Evolutionary conservation across 2,329 filamentous ascomycete species (phyloP).

Genomic region (Elsinoe perseae): DNA sequence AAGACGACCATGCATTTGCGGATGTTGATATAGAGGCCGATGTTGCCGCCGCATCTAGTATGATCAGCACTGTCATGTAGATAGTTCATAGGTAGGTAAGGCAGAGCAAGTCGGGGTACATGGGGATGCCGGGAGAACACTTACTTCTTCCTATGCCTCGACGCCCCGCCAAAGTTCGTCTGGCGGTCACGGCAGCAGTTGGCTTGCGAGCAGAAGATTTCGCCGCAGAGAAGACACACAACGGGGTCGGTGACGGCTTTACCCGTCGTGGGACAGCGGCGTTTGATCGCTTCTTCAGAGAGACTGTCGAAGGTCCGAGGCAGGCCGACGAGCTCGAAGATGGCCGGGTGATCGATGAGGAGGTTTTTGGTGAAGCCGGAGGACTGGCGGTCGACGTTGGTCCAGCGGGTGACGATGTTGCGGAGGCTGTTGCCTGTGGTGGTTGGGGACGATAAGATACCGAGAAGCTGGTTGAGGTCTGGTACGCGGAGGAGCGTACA

Average conservation of each 20-base stretch:
- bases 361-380: conserved; percentile 34
- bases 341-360: conserved; percentile 69
- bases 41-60: conserved; percentile 63
- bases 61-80: conserved; percentile 30
- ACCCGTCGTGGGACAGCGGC: conserved; percentile 78
- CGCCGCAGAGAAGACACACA: conserved; percentile 89
- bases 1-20: conserved; percentile 91
- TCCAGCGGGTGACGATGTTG: conserved; percentile 59
- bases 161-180: conserved; percentile 61
- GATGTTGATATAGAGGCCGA: conserved; percentile 94
- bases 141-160: conserved; percentile 81
- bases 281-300: conserved; percentile 81
- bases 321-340: conserved; percentile 87
- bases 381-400: conserved; percentile 39
- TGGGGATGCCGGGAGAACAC: conserved; percentile 29
- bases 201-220: conserved; percentile 92
- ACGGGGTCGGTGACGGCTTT: conserved; percentile 87
- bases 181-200: conserved; percentile 75
- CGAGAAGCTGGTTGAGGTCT: conserved; percentile 69
- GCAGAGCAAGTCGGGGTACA: conserved; percentile 1
- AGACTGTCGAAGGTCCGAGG: conserved; percentile 87
- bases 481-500: conserved; percentile 69
- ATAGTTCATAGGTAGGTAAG: background rate
- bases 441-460: conserved; percentile 42
- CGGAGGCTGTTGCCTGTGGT: conserved; percentile 38